Evolutionary conservation across 306 rosid species (phyloP).

Genomic region (Cucumis cinereus): DNA sequence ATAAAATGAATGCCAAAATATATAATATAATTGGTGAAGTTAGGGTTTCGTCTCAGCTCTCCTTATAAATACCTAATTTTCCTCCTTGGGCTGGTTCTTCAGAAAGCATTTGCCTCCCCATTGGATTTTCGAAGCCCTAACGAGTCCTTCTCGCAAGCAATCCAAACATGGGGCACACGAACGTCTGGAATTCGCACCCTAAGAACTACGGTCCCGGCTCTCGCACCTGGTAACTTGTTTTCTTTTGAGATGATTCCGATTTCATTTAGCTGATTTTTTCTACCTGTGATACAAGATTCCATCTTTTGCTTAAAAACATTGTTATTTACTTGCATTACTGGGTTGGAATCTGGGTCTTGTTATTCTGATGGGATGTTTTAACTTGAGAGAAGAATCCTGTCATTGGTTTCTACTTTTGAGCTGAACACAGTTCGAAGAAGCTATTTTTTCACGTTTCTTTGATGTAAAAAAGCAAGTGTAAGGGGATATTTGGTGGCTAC

Average conservation of each 20-base stretch:
- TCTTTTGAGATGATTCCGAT: background rate
- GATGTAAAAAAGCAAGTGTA: background rate
- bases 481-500: too few species aligned
- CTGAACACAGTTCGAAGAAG: background rate
- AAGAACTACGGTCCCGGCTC: constrained; percentile 92
- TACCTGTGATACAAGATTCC: too few species aligned
- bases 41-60: background rate
- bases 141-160: background rate
- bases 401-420: background rate
- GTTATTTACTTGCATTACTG: background rate
- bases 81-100: background rate
- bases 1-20: too few species aligned
- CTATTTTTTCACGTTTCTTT: background rate
- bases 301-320: background rate
- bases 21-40: background rate
- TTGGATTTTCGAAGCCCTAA: background rate
- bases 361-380: background rate
- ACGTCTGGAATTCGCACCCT: constrained; percentile 91
- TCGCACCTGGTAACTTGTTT: constrained; percentile 51
- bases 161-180: constrained; percentile 66
- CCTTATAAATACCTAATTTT: background rate
- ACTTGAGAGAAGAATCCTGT: background rate
- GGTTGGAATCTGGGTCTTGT: background rate
- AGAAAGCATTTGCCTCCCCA: background rate
- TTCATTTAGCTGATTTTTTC: background rate